phyloP scores from a whole-genome alignment of 495 filamentous ascomycete genomes.

The Cairneyella variabilis region DNA sequence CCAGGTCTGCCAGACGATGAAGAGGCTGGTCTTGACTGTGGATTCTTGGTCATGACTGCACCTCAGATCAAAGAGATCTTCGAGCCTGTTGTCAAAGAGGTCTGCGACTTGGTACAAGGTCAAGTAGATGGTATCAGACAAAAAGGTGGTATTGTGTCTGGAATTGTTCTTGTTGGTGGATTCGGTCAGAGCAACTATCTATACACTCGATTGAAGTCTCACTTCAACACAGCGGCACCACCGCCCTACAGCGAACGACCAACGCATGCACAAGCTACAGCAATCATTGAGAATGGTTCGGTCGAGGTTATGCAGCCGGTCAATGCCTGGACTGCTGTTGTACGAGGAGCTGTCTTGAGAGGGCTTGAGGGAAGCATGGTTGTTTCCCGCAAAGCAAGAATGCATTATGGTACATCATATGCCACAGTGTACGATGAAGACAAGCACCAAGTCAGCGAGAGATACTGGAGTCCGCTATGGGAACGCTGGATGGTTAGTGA shows the following conservation, averaged over 20 bases:
- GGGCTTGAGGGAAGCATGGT: constrained; percentile 72
- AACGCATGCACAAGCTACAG: constrained; percentile 44
- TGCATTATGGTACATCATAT: constrained; percentile 76
- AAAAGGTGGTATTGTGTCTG: constrained; percentile 61
- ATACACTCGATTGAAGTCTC: constrained; percentile 58
- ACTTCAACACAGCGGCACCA: constrained; percentile 61
- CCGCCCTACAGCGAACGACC: constrained; percentile 65
- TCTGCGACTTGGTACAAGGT: constrained; percentile 55
- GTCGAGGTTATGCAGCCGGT: constrained; percentile 75
- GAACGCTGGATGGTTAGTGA: constrained; percentile 78
- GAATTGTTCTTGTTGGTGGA: constrained; percentile 65
- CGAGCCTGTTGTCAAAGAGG: constrained; percentile 60
- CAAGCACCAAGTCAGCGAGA: constrained; percentile 60
- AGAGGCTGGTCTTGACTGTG: constrained; percentile 55
- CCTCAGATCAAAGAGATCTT: constrained; percentile 60
- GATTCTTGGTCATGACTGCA: constrained; percentile 59
- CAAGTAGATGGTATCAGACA: constrained; percentile 56
- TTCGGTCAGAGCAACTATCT: constrained; percentile 68
- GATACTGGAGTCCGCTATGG: constrained; percentile 75
- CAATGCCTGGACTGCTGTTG: constrained; percentile 75
- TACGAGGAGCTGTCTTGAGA: constrained; percentile 61
- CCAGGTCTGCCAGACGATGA: constrained; percentile 69
- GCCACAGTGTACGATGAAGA: constrained; percentile 70
- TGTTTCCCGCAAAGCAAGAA: constrained; percentile 58
- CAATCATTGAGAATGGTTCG: constrained; percentile 36